These are phyloP conservation scores for Cordyceps pruinosa DNA, from an alignment of 2,329 filamentous ascomycete species.

Conservation along the genomic window DNA sequence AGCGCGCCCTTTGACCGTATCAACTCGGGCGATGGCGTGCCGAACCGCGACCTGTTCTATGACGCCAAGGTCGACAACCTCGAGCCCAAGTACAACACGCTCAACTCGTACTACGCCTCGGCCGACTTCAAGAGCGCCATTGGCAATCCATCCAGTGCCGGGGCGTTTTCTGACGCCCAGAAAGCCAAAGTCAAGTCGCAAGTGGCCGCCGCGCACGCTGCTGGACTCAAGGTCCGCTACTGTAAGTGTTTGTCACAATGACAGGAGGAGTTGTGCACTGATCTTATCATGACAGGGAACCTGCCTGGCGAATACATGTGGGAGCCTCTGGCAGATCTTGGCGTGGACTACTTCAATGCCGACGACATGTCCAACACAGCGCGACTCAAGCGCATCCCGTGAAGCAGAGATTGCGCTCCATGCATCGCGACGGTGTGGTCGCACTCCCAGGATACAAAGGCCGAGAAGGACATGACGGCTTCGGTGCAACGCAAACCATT, in stretches of 20 bases:
- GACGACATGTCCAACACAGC: conserved; percentile 16
- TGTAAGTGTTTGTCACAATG: conserved; percentile 5
- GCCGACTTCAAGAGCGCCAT: conserved; percentile 14
- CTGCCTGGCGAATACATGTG: conserved; percentile 16
- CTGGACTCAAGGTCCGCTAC: conserved; percentile 15
- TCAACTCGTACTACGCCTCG: conserved; percentile 16
- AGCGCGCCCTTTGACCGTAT: conserved; percentile 25
- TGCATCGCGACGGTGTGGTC: neutral
- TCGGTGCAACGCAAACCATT: neutral
- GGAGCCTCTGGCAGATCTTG: conserved; percentile 13
- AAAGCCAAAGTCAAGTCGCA: conserved; percentile 12
- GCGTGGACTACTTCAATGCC: conserved; percentile 15
- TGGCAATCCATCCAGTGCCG: conserved; percentile 11
- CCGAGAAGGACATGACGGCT: neutral
- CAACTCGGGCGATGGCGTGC: conserved; percentile 12
- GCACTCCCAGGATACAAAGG: neutral
- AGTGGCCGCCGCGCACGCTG: conserved; percentile 12
- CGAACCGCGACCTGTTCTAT: conserved; percentile 11
- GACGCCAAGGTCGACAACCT: conserved; percentile 13
- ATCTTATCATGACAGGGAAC: conserved; percentile 6
- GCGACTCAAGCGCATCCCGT: conserved; percentile 9
- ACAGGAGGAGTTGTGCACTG: neutral
- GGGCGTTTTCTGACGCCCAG: conserved; percentile 10
- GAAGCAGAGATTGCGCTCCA: neutral
- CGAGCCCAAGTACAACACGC: conserved; percentile 12